A percentile compares a stretch with the other conserved stretches of the same genome.
Conservation (phyloP, 345 rosid genomes). For the Rhizophora apiculata region DNA sequence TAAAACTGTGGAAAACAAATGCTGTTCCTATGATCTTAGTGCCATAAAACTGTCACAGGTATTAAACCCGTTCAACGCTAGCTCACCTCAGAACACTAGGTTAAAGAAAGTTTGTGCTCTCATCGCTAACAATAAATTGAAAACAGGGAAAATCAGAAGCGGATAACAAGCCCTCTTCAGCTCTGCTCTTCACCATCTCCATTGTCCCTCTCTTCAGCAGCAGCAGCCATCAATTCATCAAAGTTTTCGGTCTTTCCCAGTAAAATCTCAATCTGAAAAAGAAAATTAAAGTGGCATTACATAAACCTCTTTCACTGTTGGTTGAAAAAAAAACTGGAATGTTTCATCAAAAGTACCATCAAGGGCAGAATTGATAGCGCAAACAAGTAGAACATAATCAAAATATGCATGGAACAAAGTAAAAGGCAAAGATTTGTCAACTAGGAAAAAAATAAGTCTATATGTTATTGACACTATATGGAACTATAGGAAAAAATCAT, state of each 20-base stretch:
- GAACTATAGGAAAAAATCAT: too few species aligned
- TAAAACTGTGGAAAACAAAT: slow-evolving; percentile 8
- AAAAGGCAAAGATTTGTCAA: not conserved
- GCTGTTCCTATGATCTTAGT: slow-evolving; percentile 8
- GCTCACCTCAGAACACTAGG: slow-evolving; percentile 13
- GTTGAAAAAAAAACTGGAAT: not conserved
- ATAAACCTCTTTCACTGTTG: not conserved
- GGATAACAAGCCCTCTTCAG: slow-evolving; percentile 18
- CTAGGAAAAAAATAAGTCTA: not conserved
- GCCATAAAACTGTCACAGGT: slow-evolving; percentile 8
- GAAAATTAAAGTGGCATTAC: not conserved
- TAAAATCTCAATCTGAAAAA: slow-evolving; percentile 62
- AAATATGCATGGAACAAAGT: not conserved
- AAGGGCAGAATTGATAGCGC: too few species aligned
- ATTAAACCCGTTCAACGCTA: slow-evolving; percentile 4
- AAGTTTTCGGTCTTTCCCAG: slow-evolving; percentile 77
- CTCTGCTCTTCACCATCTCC: slow-evolving; percentile 51
- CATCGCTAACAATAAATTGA: slow-evolving; percentile 9
- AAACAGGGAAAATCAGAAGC: slow-evolving; percentile 13
- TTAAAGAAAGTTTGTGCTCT: slow-evolving; percentile 12
- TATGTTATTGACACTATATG: not conserved
- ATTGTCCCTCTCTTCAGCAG: slow-evolving; percentile 57
- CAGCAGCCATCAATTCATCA: slow-evolving; percentile 84
- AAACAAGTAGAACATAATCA: not conserved
- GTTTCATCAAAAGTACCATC: not conserved